Conservation (phyloP, 2,329 filamentous ascomycete species). For the Leptographium galeiforme region DNA sequence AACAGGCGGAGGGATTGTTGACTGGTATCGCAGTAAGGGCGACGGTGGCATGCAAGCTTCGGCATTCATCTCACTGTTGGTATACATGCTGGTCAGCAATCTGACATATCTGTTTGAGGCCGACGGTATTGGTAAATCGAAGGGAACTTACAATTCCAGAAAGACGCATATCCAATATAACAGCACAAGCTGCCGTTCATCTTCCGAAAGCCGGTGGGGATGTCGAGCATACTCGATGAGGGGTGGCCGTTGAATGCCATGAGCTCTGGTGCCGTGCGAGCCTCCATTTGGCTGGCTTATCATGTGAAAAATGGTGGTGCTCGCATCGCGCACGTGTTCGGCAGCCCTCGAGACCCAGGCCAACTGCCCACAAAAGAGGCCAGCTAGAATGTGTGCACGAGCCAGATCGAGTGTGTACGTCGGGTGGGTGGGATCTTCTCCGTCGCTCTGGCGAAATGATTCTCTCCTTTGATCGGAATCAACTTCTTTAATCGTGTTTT, state of each 20-base stretch:
- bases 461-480: not conserved
- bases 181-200: conserved; percentile 6
- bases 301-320: not conserved
- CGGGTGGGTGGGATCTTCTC: no score
- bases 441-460: no score
- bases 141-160: conserved; percentile 8
- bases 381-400: conserved; percentile 9
- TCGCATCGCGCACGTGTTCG: conserved; percentile 4
- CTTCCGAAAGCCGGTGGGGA: not conserved
- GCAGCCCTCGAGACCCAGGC: conserved; percentile 6
- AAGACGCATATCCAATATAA: conserved; percentile 10
- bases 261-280: not conserved
- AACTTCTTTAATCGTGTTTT: no score
- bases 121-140: no score
- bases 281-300: not conserved
- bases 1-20: conserved; percentile 3
- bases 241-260: not conserved
- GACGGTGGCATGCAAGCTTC: conserved; percentile 4
- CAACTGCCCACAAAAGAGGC: conserved; percentile 9
- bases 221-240: conserved; percentile 5
- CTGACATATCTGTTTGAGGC: no score
- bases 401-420: conserved; percentile 5
- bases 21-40: conserved; percentile 6
- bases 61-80: conserved; percentile 5
- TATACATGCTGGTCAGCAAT: not conserved